Conservation (phyloP, 1,284 basidiomycete species). For the Ustilago esculenta region DNA sequence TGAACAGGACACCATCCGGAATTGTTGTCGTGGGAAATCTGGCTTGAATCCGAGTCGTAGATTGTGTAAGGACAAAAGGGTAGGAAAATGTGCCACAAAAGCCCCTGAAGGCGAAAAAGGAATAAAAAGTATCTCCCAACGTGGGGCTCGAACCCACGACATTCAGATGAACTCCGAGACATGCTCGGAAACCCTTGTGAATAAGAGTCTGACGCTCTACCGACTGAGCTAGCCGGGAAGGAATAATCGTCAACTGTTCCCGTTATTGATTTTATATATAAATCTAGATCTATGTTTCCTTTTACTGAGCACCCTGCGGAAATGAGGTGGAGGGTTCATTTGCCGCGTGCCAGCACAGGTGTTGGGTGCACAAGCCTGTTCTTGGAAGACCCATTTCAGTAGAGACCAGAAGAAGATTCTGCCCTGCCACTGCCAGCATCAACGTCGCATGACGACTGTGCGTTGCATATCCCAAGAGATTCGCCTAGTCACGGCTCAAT, state of each 20-base stretch:
- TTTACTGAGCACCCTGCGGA: background rate
- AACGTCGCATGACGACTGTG: too few species aligned
- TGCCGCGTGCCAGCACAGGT: conserved; percentile 2
- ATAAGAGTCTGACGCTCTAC: conserved; percentile 68
- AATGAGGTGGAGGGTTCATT: conserved; percentile 23
- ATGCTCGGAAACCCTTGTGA: conserved; percentile 44
- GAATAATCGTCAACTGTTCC: background rate
- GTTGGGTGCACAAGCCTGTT: too few species aligned
- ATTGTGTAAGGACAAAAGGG: background rate
- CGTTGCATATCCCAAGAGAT: too few species aligned
- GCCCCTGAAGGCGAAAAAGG: background rate
- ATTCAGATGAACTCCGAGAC: conserved; percentile 54
- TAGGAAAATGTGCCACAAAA: background rate
- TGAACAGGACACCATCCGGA: too few species aligned
- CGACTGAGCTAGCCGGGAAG: conserved; percentile 68
- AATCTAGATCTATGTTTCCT: too few species aligned
- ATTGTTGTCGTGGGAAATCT: too few species aligned
- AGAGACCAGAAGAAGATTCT: too few species aligned
- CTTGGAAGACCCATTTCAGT: too few species aligned
- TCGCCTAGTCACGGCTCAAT: too few species aligned
- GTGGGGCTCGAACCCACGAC: conserved; percentile 67
- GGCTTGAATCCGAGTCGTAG: too few species aligned
- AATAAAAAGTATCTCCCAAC: conserved; percentile 58
- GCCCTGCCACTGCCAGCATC: too few species aligned
- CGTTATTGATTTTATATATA: background rate